phyloP scores from a whole-genome alignment of 2,329 filamentous ascomycete genomes.

The Macrophomina pseudophaseolina region DNA sequence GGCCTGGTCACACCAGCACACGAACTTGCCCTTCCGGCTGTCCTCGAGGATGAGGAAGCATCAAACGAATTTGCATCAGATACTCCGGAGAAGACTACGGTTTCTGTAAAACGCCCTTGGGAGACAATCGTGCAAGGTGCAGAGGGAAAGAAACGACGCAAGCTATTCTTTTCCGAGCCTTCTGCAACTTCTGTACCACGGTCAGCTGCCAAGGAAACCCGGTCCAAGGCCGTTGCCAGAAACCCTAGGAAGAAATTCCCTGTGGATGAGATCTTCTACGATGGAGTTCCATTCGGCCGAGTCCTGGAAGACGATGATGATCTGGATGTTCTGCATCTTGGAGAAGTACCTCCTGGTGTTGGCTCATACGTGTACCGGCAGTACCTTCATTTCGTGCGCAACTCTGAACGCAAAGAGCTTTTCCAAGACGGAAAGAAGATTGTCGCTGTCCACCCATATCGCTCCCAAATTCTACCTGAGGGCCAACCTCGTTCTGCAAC shows the following conservation, averaged over 20 bases:
- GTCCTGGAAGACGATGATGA: conserved; percentile 28
- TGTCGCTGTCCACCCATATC: conserved; percentile 40
- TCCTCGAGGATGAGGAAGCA: background rate
- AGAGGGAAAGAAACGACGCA: conserved; percentile 41
- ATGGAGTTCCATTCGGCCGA: conserved; percentile 8
- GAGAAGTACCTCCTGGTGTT: conserved; percentile 28
- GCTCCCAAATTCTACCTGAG: conserved; percentile 26
- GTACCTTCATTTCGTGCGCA: conserved; percentile 34
- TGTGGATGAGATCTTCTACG: conserved; percentile 43
- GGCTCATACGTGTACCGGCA: conserved; percentile 36
- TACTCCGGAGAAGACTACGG: background rate
- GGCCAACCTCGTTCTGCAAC: conserved; percentile 37
- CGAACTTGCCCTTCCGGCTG: background rate
- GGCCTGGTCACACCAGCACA: background rate
- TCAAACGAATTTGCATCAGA: background rate
- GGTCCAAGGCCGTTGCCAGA: background rate
- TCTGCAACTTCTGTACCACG: conserved; percentile 24
- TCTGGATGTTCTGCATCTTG: conserved; percentile 22
- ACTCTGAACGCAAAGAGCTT: conserved; percentile 29
- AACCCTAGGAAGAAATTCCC: conserved; percentile 27
- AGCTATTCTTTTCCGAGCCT: conserved; percentile 34
- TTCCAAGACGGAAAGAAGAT: conserved; percentile 32
- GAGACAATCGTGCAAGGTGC: conserved; percentile 37
- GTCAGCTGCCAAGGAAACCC: background rate
- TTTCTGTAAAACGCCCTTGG: conserved; percentile 23